phyloP scores from a whole-genome alignment of 1,139 yeast genomes.

The Nakaseomyces nivariensis region DNA sequence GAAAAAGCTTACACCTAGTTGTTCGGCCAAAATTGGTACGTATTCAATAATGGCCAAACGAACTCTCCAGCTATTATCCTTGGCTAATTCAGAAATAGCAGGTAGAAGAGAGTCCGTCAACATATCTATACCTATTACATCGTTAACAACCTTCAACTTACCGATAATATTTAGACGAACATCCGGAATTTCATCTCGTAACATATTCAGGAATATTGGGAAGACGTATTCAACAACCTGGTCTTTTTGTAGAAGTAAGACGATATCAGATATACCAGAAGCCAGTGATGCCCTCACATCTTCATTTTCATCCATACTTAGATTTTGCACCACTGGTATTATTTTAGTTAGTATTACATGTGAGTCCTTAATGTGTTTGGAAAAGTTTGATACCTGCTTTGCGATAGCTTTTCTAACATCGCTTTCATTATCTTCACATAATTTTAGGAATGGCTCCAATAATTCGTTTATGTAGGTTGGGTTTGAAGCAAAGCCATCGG shows the following conservation, averaged over 20 bases:
- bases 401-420: conserved; percentile 94
- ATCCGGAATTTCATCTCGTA: conserved; percentile 94
- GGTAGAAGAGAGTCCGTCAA: conserved; percentile 84
- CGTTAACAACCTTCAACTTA: conserved; percentile 82
- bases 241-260: conserved; percentile 80
- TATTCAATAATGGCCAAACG: conserved; percentile 95
- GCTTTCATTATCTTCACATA: conserved; percentile 89
- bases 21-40: conserved; percentile 92
- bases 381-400: conserved; percentile 79
- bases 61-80: conserved; percentile 96
- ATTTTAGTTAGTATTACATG: conserved; percentile 53
- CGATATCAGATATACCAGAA: conserved; percentile 73
- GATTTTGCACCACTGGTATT: conserved; percentile 72
- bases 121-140: conserved; percentile 84
- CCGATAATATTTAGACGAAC: conserved; percentile 92
- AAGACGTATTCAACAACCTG: conserved; percentile 71
- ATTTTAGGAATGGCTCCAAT: conserved; percentile 44
- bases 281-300: conserved; percentile 91
- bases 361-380: conserved; percentile 42
- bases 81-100: conserved; percentile 92
- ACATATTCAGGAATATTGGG: conserved; percentile 86
- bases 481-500: conserved; percentile 41
- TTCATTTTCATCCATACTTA: conserved; percentile 87
- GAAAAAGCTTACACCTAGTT: conserved; percentile 86
- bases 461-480: conserved; percentile 45